A percentile compares a stretch with the other conserved stretches of the same genome.
These are phyloP conservation scores for Blastobotrys mokoenaii DNA, from an alignment of 805 yeast species.

Conservation along the genomic window DNA sequence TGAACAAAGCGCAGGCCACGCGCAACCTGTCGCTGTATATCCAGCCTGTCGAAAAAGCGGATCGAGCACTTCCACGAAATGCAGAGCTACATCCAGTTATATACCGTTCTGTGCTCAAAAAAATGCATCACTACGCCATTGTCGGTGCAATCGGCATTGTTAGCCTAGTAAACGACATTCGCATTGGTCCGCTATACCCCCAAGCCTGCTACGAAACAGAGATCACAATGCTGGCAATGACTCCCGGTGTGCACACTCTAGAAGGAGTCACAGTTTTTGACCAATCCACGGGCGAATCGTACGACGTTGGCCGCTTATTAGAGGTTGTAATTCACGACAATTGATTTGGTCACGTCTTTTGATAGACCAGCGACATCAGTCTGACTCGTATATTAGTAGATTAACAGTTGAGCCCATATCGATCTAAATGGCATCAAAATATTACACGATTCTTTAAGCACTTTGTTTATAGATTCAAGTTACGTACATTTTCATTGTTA, in stretches of 20 bases:
- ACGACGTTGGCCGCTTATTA: conserved; percentile 61
- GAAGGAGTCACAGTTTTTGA: conserved; percentile 63
- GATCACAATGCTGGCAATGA: conserved; percentile 50
- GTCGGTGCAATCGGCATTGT: conserved; percentile 46
- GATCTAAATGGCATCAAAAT: too few relatives aligned
- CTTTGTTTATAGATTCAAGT: too few relatives aligned
- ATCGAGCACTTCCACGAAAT: conserved; percentile 13
- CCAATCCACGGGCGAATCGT: conserved; percentile 51
- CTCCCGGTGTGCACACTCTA: conserved; percentile 55
- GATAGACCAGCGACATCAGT: too few relatives aligned
- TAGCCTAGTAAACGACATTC: conserved; percentile 55
- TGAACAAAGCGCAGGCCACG: conserved; percentile 47
- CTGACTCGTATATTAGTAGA: too few relatives aligned
- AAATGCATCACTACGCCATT: conserved; percentile 26
- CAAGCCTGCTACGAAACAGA: conserved; percentile 58
- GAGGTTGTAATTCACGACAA: conserved; percentile 36
- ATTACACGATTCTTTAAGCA: too few relatives aligned
- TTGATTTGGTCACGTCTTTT: not conserved
- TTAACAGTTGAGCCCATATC: too few relatives aligned
- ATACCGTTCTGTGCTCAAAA: conserved; percentile 23
- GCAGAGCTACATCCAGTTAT: conserved; percentile 9
- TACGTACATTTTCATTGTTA: too few relatives aligned
- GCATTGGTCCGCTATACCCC: conserved; percentile 53
- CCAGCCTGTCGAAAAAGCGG: conserved; percentile 26
- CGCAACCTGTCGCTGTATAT: conserved; percentile 46